Percentiles rank a stretch among this genome's conserved stretches.
Conservation (phyloP, 768 basidiomycete species). For the Podaxis carcinomalis region DNA sequence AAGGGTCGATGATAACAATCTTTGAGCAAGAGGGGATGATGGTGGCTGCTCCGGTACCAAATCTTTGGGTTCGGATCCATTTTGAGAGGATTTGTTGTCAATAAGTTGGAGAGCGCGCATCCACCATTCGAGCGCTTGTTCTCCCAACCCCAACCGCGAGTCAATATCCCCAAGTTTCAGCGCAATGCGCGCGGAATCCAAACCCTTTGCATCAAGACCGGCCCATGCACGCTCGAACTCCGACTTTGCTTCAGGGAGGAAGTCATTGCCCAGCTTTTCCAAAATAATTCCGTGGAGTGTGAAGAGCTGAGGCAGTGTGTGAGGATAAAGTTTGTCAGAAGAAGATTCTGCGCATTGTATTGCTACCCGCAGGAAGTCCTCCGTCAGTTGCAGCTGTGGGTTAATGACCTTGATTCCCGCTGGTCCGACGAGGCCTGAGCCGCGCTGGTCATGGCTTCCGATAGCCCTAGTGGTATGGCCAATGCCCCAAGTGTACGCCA, state of each 20-base stretch:
- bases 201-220: slow-evolving; percentile 30
- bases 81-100: slow-evolving; percentile 21
- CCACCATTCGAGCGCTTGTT: slow-evolving; percentile 69
- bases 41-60: slow-evolving; percentile 37
- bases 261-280: slow-evolving; percentile 55
- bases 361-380: slow-evolving; percentile 48
- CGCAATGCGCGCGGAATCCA: slow-evolving; percentile 51
- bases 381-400: slow-evolving; percentile 49
- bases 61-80: slow-evolving; percentile 9
- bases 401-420: slow-evolving; percentile 44
- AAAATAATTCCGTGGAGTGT: slow-evolving; percentile 50
- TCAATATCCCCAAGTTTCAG: slow-evolving; percentile 66
- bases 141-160: slow-evolving; percentile 45
- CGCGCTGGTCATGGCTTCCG: slow-evolving; percentile 30
- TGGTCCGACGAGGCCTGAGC: slow-evolving; percentile 25
- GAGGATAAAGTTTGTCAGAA: slow-evolving; percentile 35
- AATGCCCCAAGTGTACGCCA: slow-evolving; percentile 61
- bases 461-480: slow-evolving; percentile 35
- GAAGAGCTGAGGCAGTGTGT: slow-evolving; percentile 52
- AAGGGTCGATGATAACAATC: slow-evolving; percentile 54
- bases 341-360: slow-evolving; percentile 38
- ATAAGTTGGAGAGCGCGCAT: slow-evolving; percentile 46
- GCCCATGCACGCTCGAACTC: slow-evolving; percentile 60
- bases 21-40: slow-evolving; percentile 58
- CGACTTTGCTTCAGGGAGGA: slow-evolving; percentile 48